These are phyloP conservation scores for Sordaria brevicollis DNA, from an alignment of 495 filamentous ascomycete genomes.

Conservation along the genomic window DNA sequence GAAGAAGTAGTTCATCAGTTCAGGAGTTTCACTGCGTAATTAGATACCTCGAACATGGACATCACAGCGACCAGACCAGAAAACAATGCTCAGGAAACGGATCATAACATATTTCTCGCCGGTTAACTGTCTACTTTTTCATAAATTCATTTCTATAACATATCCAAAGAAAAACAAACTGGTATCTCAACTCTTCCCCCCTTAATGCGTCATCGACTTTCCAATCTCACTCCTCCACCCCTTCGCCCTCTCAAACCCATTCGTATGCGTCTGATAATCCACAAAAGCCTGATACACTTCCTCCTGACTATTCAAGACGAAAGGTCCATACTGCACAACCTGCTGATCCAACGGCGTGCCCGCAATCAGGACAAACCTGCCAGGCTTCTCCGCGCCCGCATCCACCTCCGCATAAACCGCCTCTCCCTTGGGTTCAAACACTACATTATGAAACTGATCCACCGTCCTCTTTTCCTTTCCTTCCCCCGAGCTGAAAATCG, in stretches of 20 bases:
- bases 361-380: slow-evolving; percentile 69
- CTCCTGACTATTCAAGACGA: slow-evolving; percentile 75
- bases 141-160: not conserved
- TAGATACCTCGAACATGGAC: not conserved
- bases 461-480: slow-evolving; percentile 47
- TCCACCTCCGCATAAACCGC: slow-evolving; percentile 59
- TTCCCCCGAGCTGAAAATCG: slow-evolving; percentile 46
- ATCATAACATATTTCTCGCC: not conserved
- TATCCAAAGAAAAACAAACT: not conserved
- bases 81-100: not conserved
- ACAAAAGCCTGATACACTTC: slow-evolving; percentile 84
- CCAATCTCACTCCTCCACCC: slow-evolving; percentile 92
- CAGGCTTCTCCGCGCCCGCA: slow-evolving; percentile 52
- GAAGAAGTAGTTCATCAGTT: not conserved
- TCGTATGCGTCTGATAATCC: slow-evolving; percentile 73
- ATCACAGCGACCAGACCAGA: not conserved
- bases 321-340: slow-evolving; percentile 93
- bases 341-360: slow-evolving; percentile 83
- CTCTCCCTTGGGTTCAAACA: slow-evolving; percentile 76
- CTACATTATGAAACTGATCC: slow-evolving; percentile 74
- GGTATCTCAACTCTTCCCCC: not conserved
- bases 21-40: not conserved
- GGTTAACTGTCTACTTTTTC: not conserved
- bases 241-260: slow-evolving; percentile 82
- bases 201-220: slow-evolving; percentile 43